These are phyloP conservation scores for Populus hybrid DNA, from an alignment of 441 rosid genomes.

Conservation along the genomic window DNA sequence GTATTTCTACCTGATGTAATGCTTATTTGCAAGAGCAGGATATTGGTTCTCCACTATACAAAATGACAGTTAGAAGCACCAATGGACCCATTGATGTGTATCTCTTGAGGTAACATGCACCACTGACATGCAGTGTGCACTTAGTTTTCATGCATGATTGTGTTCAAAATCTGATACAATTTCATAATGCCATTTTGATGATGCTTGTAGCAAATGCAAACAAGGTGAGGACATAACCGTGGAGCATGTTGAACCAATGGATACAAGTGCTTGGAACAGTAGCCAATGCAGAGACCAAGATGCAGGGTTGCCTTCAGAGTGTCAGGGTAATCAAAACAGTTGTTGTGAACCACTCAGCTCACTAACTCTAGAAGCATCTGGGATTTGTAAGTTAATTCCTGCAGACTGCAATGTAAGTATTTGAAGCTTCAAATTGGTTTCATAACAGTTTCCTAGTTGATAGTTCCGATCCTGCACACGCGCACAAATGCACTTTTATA, in stretches of 20 bases:
- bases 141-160: background rate
- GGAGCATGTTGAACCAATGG: slow-evolving; percentile 7
- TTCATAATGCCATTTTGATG: slow-evolving; percentile 3
- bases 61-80: slow-evolving; percentile 70
- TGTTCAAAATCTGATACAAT: background rate
- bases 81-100: slow-evolving; percentile 74
- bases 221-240: slow-evolving; percentile 34
- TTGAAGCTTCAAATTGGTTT: slow-evolving; percentile 1
- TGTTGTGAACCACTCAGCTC: slow-evolving; percentile 11
- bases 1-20: slow-evolving; percentile 11
- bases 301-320: slow-evolving; percentile 22
- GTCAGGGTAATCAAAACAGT: slow-evolving; percentile 12
- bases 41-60: slow-evolving; percentile 48
- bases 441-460: background rate
- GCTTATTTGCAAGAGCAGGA: slow-evolving; percentile 38
- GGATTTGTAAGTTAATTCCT: slow-evolving; percentile 57
- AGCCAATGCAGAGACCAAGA: slow-evolving; percentile 22
- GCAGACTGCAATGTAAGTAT: slow-evolving; percentile 63
- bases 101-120: slow-evolving; percentile 54
- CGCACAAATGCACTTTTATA: background rate
- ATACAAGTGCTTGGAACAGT: slow-evolving; percentile 3
- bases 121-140: background rate
- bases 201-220: slow-evolving; percentile 47
- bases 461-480: background rate
- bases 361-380: slow-evolving; percentile 22